These are phyloP conservation scores for Carex cristatella DNA, from an alignment of 176 grass and related monocot genomes.

Conservation along the genomic window DNA sequence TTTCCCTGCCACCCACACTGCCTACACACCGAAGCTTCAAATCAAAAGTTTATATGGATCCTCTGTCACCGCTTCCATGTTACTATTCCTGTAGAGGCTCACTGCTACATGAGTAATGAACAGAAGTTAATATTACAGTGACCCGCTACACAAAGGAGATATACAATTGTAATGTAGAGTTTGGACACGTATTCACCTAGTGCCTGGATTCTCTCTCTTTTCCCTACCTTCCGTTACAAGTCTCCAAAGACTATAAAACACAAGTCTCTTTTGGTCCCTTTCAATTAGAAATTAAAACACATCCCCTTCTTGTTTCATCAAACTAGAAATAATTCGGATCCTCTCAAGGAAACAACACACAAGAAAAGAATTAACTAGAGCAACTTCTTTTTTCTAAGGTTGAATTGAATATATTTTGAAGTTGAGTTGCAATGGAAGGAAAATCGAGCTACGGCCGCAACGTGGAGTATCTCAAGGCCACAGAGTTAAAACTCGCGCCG, in stretches of 20 bases:
- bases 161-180: background rate
- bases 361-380: background rate
- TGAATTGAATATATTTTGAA: background rate
- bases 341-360: conserved; percentile 13
- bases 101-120: too few species aligned
- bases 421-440: conserved; percentile 18
- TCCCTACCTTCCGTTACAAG: conserved; percentile 9
- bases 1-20: conserved; percentile 20
- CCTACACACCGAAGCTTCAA: conserved; percentile 13
- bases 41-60: background rate
- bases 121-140: background rate
- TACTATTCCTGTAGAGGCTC: background rate
- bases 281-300: conserved; percentile 10
- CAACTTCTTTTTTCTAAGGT: background rate
- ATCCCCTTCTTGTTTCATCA: background rate
- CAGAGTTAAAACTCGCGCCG: conserved; percentile 24
- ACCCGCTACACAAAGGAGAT: background rate
- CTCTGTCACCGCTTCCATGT: background rate
- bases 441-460: background rate
- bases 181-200: background rate
- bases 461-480: conserved; percentile 30
- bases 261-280: conserved; percentile 24
- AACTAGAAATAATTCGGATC: background rate
- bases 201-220: conserved; percentile 22
- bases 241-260: conserved; percentile 16